Evolutionary conservation across 345 rosid species (phyloP), one percentile per base, ranked within the genome.

Genomic region (Garcia nutans): DNA sequence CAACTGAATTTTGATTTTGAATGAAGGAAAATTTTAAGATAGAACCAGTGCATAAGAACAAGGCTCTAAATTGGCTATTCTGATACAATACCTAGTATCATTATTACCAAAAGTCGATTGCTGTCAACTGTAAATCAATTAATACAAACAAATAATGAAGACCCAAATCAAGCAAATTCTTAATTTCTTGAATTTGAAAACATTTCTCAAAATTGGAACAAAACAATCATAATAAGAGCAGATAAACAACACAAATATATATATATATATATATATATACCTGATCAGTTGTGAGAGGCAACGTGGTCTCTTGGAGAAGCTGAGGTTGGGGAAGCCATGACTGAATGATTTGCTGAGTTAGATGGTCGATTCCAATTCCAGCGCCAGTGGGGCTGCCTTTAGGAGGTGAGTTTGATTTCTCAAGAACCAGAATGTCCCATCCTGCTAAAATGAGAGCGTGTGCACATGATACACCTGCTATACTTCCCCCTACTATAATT

Each of bases 351-450:
- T 66, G 70, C 8, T 61, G 88, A 76, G 93, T 22, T 26, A 77
- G 85, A 49, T 81, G 78, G 72, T 92, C 94, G 66, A 93, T 89
- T 10, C 91, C 87, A 20, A 92, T 85, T 0, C 97, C 98, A 5
- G 97, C 97, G 33, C 98, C 96, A 13, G 93, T 89, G 17, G 96
- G 89, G 74, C 91, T 90, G n/a, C 90, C 88, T 23, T 80, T 85
- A 0, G 93, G 93, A 23, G 96, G 91, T 62, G 84, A 70, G 26
- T 59, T 6, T 0, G 91, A 81, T 74, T 92, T 92, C 90, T 93
- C 98, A 16, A 92, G 71, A 1, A 90, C 86, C 16, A 85, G 23
- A 24, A 92, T 91, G 19, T 92, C 85, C 92, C 91, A 92, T 7
- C 93, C 96, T 2, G 88, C 91, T 77, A 67, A 83, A 41, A 81